These are phyloP conservation scores for Piromyces sp. DNA, from an alignment of 192 early-diverging fungal species.

Conservation along the genomic window DNA sequence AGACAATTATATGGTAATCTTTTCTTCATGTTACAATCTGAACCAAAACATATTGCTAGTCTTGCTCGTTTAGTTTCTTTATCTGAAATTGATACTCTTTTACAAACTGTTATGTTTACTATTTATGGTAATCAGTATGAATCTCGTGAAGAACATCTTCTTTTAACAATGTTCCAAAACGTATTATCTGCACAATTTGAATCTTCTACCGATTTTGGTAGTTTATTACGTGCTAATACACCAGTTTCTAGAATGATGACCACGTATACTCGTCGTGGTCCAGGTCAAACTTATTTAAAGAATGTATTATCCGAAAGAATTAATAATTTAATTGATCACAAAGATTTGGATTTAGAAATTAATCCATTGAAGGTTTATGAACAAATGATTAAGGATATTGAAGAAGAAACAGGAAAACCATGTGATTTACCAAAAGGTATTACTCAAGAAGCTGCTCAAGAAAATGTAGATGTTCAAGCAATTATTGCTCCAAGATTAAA, in stretches of 20 bases:
- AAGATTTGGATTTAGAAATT: conserved; percentile 79
- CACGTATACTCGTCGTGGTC: conserved; percentile 82
- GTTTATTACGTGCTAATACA: conserved; percentile 80
- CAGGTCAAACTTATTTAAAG: conserved; percentile 84
- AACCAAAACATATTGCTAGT: conserved; percentile 77
- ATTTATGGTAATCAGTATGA: conserved; percentile 94
- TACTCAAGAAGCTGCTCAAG: conserved; percentile 60
- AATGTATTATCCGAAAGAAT: conserved; percentile 62
- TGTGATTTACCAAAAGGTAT: conserved; percentile 54
- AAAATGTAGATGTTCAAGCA: conserved; percentile 63
- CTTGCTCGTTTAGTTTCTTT: conserved; percentile 67
- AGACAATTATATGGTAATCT: conserved; percentile 79
- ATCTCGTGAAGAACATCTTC: conserved; percentile 81
- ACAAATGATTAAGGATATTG: conserved; percentile 62
- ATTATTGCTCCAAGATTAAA: conserved; percentile 64
- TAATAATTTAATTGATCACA: conserved; percentile 55
- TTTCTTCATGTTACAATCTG: conserved; percentile 78
- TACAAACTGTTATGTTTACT: conserved; percentile 94
- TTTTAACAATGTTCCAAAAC: conserved; percentile 90
- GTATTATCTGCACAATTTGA: conserved; percentile 87
- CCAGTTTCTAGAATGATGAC: conserved; percentile 97
- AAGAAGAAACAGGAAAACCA: conserved; percentile 42
- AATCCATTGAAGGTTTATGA: conserved; percentile 82
- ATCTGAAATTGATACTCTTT: conserved; percentile 77
- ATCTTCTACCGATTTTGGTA: conserved; percentile 71